Base-by-base conservation (phyloP, 2,329 filamentous ascomycete species). In the Colletotrichum acutatum region DNA sequence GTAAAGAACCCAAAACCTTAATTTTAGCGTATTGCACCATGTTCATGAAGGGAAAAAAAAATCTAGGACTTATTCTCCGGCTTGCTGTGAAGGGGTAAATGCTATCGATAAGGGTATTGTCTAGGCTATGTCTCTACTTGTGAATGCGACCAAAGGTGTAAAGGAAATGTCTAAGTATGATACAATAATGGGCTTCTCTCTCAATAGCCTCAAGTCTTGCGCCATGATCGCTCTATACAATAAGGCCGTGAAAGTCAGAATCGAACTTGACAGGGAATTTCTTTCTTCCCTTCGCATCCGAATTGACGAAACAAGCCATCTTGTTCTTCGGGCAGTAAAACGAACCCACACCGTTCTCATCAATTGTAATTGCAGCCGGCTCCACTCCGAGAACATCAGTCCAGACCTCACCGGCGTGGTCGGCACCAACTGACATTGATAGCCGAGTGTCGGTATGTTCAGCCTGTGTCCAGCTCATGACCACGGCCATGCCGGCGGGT, bases 221-320 rank as follows among this genome's bases (percentile, higher is more conserved):
- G 1, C 53, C 7, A 16, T 3, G 28, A 24, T 53, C 22, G 16
- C 9, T 58, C 46, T 69, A 73, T 12, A 3, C 16, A n/a, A 72
- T 12, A 1, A 73, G 32, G 11, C 22, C n/a, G n/a, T 52, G 14
- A 26, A 73, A 73, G 7, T 58, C 71, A 28, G 66, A 57, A 2
- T 73, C 52, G 22, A 73, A 73, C 19, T 26, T 62, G 7, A 42
- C 66, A 0, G 71, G 71, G 1, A 73, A 73, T 5, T 16, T 63
- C 32, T 64, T 73, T 14, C 66, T 65, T 2, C 71, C 66, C 66
- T 71, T 73, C 1, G 66, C 71, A 1, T 71, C 60, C 26, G 53
- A 61, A 1, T 37, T 73, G 5, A 69, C 67, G 11, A 73, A 73
- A 16, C 71, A 73, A 5, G 71, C 66, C 34, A 73, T 53, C 32